Base-by-base conservation (phyloP, 1,139 yeast species). In the Cylindricascospora bacillispora region DNA sequence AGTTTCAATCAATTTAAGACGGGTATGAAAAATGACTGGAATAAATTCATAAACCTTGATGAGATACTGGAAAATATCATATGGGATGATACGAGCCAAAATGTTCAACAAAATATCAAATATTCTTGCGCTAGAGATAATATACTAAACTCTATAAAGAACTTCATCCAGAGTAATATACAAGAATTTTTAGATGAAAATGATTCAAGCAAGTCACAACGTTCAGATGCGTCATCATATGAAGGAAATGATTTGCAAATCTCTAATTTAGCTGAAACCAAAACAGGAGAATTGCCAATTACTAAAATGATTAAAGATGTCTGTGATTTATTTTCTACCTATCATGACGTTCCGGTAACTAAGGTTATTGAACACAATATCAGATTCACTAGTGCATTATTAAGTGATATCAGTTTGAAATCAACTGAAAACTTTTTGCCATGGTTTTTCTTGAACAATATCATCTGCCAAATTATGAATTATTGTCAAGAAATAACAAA, bases 11-110 rank as follows among this genome's bases (percentile, higher is more conserved):
- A 15, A 6, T n/a, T 15, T 6, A 25, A 29, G 14, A 21, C 4
- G n/a, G 28, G 22, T 13, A 29, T 29, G 32, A 15, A n/a, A n/a
- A 12, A 15, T 5, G 22, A 20, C 22, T 29, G 32, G 32, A 19
- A 21, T 6, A 12, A 26, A 11, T 13, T 18, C 15, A 22, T 21
- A 21, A 20, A 21, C 12, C n/a, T 26, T 7, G 18, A 26, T 1
- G 27, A 25, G 10, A 18, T n/a, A n/a, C n/a, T n/a, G n/a, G n/a
- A n/a, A n/a, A n/a, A n/a, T n/a, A n/a, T n/a, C n/a, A n/a, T n/a
- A n/a, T n/a, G n/a, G n/a, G n/a, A n/a, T n/a, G n/a, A n/a, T n/a
- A n/a, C n/a, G n/a, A n/a, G n/a, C n/a, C n/a, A n/a, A n/a, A n/a
- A n/a, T n/a, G n/a, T n/a, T n/a, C n/a, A n/a, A n/a, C n/a, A n/a